Evolutionary conservation across 2,329 filamentous ascomycete genomes (phyloP), one percentile per base, ranked within the genome.

Genomic region (Aspergillus novofumigatus): DNA sequence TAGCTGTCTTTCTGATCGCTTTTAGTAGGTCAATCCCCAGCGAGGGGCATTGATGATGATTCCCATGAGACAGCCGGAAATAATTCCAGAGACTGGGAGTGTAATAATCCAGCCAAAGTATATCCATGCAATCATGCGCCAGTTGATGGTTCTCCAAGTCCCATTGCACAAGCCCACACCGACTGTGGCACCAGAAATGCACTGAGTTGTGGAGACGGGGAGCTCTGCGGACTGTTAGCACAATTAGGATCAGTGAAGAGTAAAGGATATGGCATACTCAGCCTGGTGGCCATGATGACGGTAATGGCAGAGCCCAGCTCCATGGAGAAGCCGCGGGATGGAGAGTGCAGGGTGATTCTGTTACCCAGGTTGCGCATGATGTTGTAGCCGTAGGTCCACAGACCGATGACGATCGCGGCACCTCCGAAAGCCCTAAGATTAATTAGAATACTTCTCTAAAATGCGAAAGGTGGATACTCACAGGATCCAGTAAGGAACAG

Each of bases 381-480:
- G 35, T 63, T 60, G 57, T 63, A 63, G 11, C 61, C 61, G 52
- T 63, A 63, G 7, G 61, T 63, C 61, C 61, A 63, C 14, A 63
- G 54, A 21, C 61, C 61, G 29, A 63, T 62, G 5, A 59, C 48
- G 14, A 63, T 57, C 11, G 53, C 55, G 7, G 26, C 51, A 41
- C 61, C 61, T 28, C 61, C 61, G 38, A 63, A 63, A 1, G 54
- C 61, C 32, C 61, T 63, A 23, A 17, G 23, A 11, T 17, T 35
- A 29, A 48, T 35, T 44, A 20, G 14, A 5, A 5, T 17, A 4
- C n/a, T 23, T 9, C 17, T 32, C 6, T 9, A n/a, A 2, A 6
- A 5, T 4, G 26, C 1, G 1, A 21, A 42, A 1, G 2, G 9
- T 21, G 32, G 14, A 3, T 5, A 52, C 61, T 41, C 56, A 63